Evolutionary conservation across 129 eudicot genomes (phyloP).

Genomic region (Oenanthe sinensis): DNA sequence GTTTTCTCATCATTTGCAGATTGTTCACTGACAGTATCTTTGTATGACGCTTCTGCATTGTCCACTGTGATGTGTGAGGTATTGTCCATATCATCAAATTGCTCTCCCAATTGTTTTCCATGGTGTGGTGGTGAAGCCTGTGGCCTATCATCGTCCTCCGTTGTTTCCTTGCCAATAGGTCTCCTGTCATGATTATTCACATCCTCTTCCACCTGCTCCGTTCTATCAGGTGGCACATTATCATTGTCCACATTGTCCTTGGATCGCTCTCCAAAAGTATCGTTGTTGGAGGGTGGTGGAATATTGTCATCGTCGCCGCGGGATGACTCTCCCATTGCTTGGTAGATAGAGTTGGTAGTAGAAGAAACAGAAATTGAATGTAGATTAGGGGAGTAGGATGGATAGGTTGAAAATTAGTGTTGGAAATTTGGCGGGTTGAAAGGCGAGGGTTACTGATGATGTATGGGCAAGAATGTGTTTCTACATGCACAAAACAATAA

Average conservation of each 20-base stretch:
- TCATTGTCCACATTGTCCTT: background rate
- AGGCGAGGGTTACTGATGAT: background rate
- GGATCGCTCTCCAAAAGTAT: background rate
- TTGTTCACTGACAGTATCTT: background rate
- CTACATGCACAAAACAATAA: background rate
- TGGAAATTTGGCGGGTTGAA: background rate
- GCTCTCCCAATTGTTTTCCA: background rate
- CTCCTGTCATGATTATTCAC: background rate
- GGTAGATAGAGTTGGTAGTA: background rate
- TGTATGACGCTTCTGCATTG: background rate
- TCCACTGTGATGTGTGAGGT: background rate
- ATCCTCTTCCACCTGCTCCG: background rate
- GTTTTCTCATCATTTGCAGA: background rate
- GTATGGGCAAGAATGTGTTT: background rate
- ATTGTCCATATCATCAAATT: background rate
- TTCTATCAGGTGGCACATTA: background rate
- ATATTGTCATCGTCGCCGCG: too few relatives aligned
- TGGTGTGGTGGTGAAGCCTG: background rate
- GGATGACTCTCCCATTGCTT: too few relatives aligned
- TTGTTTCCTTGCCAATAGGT: background rate
- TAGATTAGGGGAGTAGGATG: too few relatives aligned
- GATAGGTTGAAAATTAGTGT: background rate
- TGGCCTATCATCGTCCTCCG: background rate
- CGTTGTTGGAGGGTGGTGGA: background rate
- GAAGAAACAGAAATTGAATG: background rate